Conservation (phyloP, 805 yeast genomes). For the Yarrowia bubula region DNA sequence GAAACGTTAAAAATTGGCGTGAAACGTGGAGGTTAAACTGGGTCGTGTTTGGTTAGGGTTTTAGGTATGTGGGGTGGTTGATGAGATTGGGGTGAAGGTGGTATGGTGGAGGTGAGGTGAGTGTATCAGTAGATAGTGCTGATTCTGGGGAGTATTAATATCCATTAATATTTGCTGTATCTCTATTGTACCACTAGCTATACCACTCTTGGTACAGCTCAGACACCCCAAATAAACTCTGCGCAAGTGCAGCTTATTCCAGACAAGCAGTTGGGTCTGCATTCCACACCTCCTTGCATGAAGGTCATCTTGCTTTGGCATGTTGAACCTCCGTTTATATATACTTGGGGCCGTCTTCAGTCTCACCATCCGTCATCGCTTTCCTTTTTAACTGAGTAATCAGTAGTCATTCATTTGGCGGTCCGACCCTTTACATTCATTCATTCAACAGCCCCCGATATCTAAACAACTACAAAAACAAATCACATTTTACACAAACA, state of each 20-base stretch:
- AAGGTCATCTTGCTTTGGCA: conserved; percentile 12
- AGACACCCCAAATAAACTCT: background rate
- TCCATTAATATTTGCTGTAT: no score
- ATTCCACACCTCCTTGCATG: conserved; percentile 26
- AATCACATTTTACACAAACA: background rate
- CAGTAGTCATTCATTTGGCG: conserved; percentile 16
- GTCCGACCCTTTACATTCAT: background rate
- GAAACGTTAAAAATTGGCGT: conserved; percentile 9
- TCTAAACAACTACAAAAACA: background rate
- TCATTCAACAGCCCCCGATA: background rate
- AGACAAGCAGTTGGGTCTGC: background rate
- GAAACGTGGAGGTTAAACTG: conserved; percentile 20
- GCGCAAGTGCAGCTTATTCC: background rate
- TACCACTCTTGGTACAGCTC: no score
- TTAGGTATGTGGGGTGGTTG: background rate
- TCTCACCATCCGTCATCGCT: background rate
- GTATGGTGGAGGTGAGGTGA: background rate
- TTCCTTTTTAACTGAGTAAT: background rate
- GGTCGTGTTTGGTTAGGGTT: conserved; percentile 6
- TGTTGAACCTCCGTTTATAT: conserved; percentile 7
- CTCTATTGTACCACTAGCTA: no score
- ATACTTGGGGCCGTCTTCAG: background rate
- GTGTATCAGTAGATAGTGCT: no score
- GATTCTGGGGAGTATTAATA: no score
- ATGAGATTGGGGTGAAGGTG: background rate